Evolutionary conservation across 495 filamentous ascomycete genomes (phyloP), one percentile per base, ranked within the genome.

Genomic region (Aspergillus cristatus): DNA sequence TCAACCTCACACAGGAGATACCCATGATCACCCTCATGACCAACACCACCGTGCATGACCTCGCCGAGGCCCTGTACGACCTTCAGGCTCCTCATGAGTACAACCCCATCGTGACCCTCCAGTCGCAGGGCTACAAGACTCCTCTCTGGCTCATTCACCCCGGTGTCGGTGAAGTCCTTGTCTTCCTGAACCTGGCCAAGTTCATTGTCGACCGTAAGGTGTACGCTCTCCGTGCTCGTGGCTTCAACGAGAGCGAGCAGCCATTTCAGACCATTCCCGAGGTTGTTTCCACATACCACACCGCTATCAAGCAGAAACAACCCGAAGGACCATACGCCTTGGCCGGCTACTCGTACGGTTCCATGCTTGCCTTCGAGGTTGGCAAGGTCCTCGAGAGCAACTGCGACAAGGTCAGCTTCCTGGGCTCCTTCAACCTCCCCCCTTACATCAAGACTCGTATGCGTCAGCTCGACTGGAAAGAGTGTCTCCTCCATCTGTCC

Each of bases 101-200:
- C 43, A 55, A 72, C 37, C 70, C 73, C 0, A 54, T 75, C 18
- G 63, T 76, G 1, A 52, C 48, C 0, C 55, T 76, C 2, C 69
- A 58, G 18, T 13, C 51, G 3, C 20, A 49, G 13, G 71, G 71
- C 1, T 32, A n/a, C 32, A 70, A 71, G 42, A 65, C 59, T 0
- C 73, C 76, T 0, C 65, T 78, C 6, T 79, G 65, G 60, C 63
- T 76, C 5, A 48, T 79, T 2, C 76, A 79, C 40, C 74, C 76
- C 0, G 74, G 75, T 3, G 59, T 71, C 1, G 74, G 73, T 10
- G 75, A 78, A 35, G 54, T 77, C 0, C 58, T 79, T 1, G 65
- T 78, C 30, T 80, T 79, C 50, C 47, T 78, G 14, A 50, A 54
- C 14, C 50, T 80, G 1, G 62, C 65, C 7, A 47, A 69, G 3